Percentiles rank a stretch among this genome's conserved stretches.
Conservation (phyloP, 1,284 basidiomycete species). For the Melanopsichium pennsylvanicum region DNA sequence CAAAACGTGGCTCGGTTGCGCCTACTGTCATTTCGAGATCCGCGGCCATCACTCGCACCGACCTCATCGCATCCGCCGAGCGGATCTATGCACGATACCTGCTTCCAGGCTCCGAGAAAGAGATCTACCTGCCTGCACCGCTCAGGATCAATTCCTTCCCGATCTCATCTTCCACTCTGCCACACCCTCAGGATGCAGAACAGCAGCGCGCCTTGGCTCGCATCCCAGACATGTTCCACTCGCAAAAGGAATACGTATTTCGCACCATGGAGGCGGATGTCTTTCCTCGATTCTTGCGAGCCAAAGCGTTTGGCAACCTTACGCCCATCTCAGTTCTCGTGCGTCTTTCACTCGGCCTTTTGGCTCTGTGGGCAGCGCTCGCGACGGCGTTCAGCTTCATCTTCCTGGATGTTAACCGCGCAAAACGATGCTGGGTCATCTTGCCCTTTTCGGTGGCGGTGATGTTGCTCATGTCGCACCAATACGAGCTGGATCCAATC, state of each 20-base stretch:
- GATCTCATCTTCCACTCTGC: conserved; percentile 72
- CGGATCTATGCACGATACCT: conserved; percentile 94
- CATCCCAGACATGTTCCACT: conserved; percentile 95
- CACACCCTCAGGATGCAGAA: conserved; percentile 72
- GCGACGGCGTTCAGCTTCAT: conserved; percentile 88
- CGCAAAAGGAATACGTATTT: conserved; percentile 94
- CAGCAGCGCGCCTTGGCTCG: conserved; percentile 82
- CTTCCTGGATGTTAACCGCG: conserved; percentile 89
- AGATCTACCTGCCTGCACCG: conserved; percentile 84
- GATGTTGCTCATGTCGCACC: conserved; percentile 87
- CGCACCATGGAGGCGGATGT: conserved; percentile 95
- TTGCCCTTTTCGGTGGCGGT: conserved; percentile 90
- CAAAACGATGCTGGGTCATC: conserved; percentile 93
- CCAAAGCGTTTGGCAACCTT: conserved; percentile 95
- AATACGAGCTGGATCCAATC: conserved; percentile 94
- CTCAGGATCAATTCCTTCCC: conserved; percentile 66
- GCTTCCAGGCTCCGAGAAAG: conserved; percentile 72
- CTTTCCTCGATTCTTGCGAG: conserved; percentile 87
- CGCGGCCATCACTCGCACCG: conserved; percentile 84
- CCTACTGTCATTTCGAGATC: conserved; percentile 77
- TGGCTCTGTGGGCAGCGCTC: conserved; percentile 90
- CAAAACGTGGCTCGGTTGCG: conserved; percentile 55
- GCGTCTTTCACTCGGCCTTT: conserved; percentile 75
- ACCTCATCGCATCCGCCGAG: conserved; percentile 90
- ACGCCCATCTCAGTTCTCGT: conserved; percentile 88